A percentile compares a stretch with the other conserved stretches of the same genome.
Evolutionary conservation across 202 grass and related monocot genomes (phyloP).

Genomic region (Eragrostis tef): DNA sequence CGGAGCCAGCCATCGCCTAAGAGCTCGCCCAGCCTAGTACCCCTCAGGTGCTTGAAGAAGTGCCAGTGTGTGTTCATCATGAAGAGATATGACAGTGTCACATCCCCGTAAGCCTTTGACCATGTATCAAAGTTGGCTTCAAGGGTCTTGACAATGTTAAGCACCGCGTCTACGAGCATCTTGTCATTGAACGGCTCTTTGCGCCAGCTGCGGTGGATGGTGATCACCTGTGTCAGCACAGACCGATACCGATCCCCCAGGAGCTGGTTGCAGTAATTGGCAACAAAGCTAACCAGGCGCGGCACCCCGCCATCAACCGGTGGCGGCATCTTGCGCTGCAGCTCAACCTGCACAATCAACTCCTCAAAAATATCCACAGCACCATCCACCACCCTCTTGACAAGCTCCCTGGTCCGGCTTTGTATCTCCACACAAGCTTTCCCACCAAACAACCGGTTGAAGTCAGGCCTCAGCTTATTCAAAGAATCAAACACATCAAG

Average conservation of each 20-base stretch:
- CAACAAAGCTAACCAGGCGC: conserved; percentile 69
- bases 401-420: conserved; percentile 76
- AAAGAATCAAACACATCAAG: conserved; percentile 78
- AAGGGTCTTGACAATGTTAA: conserved; percentile 63
- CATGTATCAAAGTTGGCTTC: conserved; percentile 80
- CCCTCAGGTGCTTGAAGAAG: conserved; percentile 86
- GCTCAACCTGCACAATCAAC: conserved; percentile 81
- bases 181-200: conserved; percentile 68
- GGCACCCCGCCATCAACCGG: conserved; percentile 67
- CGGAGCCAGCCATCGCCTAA: conserved; percentile 70
- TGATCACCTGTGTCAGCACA: conserved; percentile 70
- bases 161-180: conserved; percentile 68
- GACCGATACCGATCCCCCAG: conserved; percentile 66
- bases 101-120: conserved; percentile 75
- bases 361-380: conserved; percentile 81
- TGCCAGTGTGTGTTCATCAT: conserved; percentile 91
- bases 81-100: conserved; percentile 59
- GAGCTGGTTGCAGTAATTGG: conserved; percentile 82
- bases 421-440: conserved; percentile 85
- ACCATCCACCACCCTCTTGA: conserved; percentile 84
- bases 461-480: conserved; percentile 75
- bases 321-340: conserved; percentile 67
- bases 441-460: conserved; percentile 83
- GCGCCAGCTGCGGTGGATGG: conserved; percentile 92
- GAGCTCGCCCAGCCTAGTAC: conserved; percentile 73